A percentile compares a stretch with the other conserved stretches of the same genome.
phyloP scores from a whole-genome alignment of 139 green algal species.

The Monoraphidium neglectum region DNA sequence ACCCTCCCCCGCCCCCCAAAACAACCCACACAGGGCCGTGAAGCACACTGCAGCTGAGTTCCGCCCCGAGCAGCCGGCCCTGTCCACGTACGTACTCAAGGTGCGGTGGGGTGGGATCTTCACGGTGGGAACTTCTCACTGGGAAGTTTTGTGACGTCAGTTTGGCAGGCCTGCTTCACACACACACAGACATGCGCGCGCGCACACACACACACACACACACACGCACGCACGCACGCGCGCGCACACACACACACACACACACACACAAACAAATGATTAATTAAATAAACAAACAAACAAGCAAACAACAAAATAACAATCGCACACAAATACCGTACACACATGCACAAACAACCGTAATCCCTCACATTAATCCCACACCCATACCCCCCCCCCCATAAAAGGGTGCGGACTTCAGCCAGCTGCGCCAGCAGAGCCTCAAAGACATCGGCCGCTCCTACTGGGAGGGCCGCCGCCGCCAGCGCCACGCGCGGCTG shows the following conservation, averaged over 20 bases:
- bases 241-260: too few relatives aligned
- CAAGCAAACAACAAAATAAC: neutral
- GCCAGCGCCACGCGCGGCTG: constrained; percentile 32
- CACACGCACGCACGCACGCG: too few relatives aligned
- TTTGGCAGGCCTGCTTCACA: too few relatives aligned
- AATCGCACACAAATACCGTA: too few relatives aligned
- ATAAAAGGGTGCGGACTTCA: constrained; percentile 17
- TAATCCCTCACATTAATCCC: neutral
- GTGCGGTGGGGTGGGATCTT: neutral
- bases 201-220: too few relatives aligned
- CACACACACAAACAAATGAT: too few relatives aligned
- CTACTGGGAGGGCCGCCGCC: constrained; percentile 44
- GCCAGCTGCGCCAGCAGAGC: neutral
- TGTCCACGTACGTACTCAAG: constrained; percentile 49
- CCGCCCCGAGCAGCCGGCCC: constrained; percentile 37
- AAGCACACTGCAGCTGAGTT: constrained; percentile 52
- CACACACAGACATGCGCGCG: too few relatives aligned
- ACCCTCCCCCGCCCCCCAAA: too few relatives aligned
- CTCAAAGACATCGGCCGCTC: constrained; percentile 42
- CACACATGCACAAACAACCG: neutral
- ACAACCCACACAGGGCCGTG: neutral
- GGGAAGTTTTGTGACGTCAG: neutral
- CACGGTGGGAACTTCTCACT: neutral
- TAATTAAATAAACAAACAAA: too few relatives aligned
- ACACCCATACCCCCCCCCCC: neutral